These are phyloP conservation scores for Rhodotorula sp. DNA, from an alignment of 1,284 basidiomycete species.

Conservation along the genomic window DNA sequence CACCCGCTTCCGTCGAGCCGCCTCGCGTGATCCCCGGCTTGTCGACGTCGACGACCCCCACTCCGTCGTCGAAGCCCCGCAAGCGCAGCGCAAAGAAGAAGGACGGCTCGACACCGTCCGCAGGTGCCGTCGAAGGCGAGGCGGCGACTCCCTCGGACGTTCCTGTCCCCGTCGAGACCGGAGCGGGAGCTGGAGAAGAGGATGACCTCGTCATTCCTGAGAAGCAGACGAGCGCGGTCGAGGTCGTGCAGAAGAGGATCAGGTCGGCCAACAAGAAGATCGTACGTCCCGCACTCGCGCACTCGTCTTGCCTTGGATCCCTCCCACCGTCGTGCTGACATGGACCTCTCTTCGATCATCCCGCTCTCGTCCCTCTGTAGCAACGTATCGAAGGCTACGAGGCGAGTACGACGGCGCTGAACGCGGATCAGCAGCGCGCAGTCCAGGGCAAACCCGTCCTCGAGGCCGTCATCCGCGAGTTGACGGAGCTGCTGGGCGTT, in stretches of 20 bases:
- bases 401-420: slow-evolving; percentile 40
- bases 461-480: slow-evolving; percentile 45
- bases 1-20: background rate
- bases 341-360: background rate
- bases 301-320: background rate
- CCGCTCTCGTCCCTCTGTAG: slow-evolving; percentile 15
- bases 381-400: slow-evolving; percentile 45
- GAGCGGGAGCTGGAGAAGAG: background rate
- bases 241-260: slow-evolving; percentile 42
- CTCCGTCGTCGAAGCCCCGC: slow-evolving; percentile 13
- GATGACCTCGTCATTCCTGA: slow-evolving; percentile 20
- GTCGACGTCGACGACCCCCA: background rate
- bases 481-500: slow-evolving; percentile 44
- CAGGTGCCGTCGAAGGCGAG: slow-evolving; percentile 1
- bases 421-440: slow-evolving; percentile 46
- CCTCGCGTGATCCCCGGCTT: slow-evolving; percentile 25
- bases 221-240: slow-evolving; percentile 36
- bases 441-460: slow-evolving; percentile 44
- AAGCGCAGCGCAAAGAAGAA: slow-evolving; percentile 22
- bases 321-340: background rate
- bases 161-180: background rate
- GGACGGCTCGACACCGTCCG: background rate
- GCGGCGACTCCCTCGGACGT: background rate
- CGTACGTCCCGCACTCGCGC: slow-evolving; percentile 25
- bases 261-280: slow-evolving; percentile 45